Conservation (phyloP, 73 alveolate species). For the Halteria grandinella region DNA sequence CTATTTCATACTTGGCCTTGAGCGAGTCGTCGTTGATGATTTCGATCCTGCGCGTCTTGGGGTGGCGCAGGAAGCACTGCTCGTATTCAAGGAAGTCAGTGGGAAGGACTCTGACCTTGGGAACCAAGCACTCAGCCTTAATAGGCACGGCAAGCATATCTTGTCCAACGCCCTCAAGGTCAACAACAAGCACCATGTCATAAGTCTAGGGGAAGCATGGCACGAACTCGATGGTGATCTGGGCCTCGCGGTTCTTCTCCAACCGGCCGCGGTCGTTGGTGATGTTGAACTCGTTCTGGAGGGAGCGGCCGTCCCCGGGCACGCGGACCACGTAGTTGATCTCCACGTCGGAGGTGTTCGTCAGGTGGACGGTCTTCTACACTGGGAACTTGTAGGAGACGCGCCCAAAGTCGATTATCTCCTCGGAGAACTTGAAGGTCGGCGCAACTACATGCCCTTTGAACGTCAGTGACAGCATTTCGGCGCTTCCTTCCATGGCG, state of each 20-base stretch:
- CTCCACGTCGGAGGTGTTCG: constrained; percentile 98
- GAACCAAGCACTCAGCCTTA: constrained; percentile 98
- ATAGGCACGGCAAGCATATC: constrained; percentile 98
- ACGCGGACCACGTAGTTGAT: constrained; percentile 96
- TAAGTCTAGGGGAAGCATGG: constrained; percentile 92
- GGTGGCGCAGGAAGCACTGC: constrained; percentile 96
- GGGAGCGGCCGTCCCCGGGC: constrained; percentile 99
- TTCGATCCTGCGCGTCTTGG: constrained; percentile 90
- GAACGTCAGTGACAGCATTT: constrained; percentile 88
- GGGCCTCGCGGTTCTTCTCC: constrained; percentile 88
- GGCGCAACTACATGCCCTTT: constrained; percentile 99
- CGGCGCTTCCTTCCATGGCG: constrained; percentile 96
- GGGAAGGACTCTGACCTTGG: constrained; percentile 98
- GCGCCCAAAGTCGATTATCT: constrained; percentile 97
- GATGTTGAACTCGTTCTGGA: constrained; percentile 98
- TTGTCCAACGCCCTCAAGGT: constrained; percentile 99
- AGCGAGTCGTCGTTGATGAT: constrained; percentile 94
- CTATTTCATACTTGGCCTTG: constrained; percentile 98
- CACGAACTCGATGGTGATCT: constrained; percentile 95
- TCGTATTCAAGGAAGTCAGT: constrained; percentile 96
- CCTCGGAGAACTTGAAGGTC: constrained; percentile 97
- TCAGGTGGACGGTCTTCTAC: constrained; percentile 90
- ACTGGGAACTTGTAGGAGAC: constrained; percentile 98
- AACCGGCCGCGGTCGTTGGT: constrained; percentile 96
- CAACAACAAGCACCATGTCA: constrained; percentile 98